phyloP scores from a whole-genome alignment of 345 rosid species.

The Pugionium cornutum region DNA sequence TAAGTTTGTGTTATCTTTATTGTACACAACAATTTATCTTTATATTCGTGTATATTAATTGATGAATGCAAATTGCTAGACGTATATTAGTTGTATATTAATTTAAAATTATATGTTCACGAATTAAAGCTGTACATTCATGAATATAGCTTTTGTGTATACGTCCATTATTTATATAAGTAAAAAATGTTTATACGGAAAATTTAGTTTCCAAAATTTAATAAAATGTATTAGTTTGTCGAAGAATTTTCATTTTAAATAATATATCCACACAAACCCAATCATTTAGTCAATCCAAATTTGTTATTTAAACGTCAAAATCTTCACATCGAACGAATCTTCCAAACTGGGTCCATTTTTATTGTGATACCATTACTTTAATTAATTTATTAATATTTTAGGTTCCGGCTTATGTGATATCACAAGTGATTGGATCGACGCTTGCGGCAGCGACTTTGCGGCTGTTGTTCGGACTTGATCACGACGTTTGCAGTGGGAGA shows the following conservation, averaged over 20 bases:
- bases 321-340: not conserved
- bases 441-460: slow-evolving; percentile 81
- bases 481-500: slow-evolving; percentile 48
- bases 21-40: not conserved
- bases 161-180: not conserved
- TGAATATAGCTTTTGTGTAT: not conserved
- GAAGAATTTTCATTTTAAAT: not conserved
- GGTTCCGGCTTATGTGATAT: slow-evolving; percentile 76
- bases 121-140: not conserved
- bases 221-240: not conserved
- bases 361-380: not conserved
- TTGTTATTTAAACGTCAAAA: slow-evolving; percentile 8
- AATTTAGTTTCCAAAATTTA: not conserved
- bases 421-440: slow-evolving; percentile 77
- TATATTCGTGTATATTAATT: too few relatives aligned
- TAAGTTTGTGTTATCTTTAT: not conserved
- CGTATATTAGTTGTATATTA: too few relatives aligned
- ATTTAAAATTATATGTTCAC: not conserved
- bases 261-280: not conserved
- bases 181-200: too few relatives aligned
- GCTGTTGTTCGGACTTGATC: slow-evolving; percentile 51
- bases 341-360: not conserved
- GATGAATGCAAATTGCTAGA: too few relatives aligned
- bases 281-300: slow-evolving; percentile 6
- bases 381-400: slow-evolving; percentile 11